These are phyloP conservation scores for Beauveria varroae DNA, from an alignment of 2,329 filamentous ascomycete genomes.

Conservation along the genomic window DNA sequence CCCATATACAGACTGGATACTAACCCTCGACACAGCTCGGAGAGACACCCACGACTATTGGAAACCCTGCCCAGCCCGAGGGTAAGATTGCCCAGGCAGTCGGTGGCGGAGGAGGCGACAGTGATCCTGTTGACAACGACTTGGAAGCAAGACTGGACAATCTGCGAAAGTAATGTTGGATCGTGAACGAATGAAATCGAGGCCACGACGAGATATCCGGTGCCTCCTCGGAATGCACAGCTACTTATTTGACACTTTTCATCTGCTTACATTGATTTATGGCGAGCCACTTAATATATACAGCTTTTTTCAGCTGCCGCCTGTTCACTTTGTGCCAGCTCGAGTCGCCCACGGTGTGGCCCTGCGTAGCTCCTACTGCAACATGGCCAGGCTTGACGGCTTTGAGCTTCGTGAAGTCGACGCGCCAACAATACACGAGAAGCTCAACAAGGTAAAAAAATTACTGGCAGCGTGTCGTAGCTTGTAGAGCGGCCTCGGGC, in stretches of 20 bases:
- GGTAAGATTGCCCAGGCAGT: conserved; percentile 79
- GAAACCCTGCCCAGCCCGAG: conserved; percentile 65
- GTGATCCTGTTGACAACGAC: conserved; percentile 74
- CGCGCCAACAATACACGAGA: no score
- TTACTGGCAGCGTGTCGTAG: no score
- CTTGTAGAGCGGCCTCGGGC: no score
- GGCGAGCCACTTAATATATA: conserved; percentile 5
- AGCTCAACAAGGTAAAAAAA: no score
- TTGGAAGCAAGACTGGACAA: conserved; percentile 90
- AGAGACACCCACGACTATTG: conserved; percentile 80
- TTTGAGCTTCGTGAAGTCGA: no score
- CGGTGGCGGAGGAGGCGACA: conserved; percentile 54
- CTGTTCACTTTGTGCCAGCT: no score
- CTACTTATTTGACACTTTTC: neutral
- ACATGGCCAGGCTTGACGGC: no score
- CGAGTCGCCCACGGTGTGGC: no score
- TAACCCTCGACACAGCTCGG: conserved; percentile 58
- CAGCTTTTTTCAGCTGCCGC: neutral
- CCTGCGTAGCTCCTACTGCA: no score
- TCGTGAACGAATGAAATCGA: neutral
- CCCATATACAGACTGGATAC: conserved; percentile 1
- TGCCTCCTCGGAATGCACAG: neutral
- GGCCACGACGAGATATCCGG: neutral
- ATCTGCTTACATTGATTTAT: neutral
- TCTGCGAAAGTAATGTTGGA: conserved; percentile 49